A percentile compares a stretch with the other conserved stretches of the same genome.
Conservation (phyloP, 2,329 filamentous ascomycete species). For the Aspergillus sp. region DNA sequence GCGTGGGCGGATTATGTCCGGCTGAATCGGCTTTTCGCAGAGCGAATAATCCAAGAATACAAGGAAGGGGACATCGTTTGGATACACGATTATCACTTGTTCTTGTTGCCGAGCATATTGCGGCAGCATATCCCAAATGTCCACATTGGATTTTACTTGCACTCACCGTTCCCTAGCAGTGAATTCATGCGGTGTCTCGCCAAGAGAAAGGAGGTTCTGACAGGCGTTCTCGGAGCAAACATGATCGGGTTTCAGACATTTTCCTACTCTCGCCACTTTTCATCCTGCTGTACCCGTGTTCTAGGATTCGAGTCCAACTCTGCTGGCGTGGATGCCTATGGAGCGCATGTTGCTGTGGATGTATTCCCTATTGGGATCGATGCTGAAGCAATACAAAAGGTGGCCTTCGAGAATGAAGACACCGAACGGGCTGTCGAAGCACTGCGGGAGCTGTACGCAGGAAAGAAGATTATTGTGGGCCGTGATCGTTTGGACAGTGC, state of each 20-base stretch:
- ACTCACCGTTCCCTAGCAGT: slow-evolving; percentile 93
- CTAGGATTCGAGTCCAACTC: slow-evolving; percentile 87
- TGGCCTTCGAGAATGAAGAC: slow-evolving; percentile 72
- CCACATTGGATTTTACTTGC: slow-evolving; percentile 93
- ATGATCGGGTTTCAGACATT: slow-evolving; percentile 95
- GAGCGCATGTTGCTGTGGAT: slow-evolving; percentile 84
- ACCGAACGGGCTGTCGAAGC: slow-evolving; percentile 73
- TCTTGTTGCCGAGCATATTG: slow-evolving; percentile 85
- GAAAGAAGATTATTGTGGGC: slow-evolving; percentile 93
- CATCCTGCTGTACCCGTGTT: slow-evolving; percentile 89
- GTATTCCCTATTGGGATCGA: slow-evolving; percentile 96
- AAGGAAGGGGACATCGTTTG: slow-evolving; percentile 90
- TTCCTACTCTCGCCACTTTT: slow-evolving; percentile 92
- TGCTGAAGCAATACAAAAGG: slow-evolving; percentile 73
- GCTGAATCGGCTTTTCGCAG: slow-evolving; percentile 90
- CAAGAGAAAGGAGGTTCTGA: slow-evolving; percentile 84
- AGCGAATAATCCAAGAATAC: slow-evolving; percentile 85
- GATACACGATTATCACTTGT: slow-evolving; percentile 92
- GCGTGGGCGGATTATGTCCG: slow-evolving; percentile 93
- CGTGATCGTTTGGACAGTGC: slow-evolving; percentile 93
- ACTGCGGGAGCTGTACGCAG: slow-evolving; percentile 77
- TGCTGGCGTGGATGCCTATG: slow-evolving; percentile 85
- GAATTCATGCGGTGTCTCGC: slow-evolving; percentile 91
- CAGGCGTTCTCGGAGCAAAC: slow-evolving; percentile 87
- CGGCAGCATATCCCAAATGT: slow-evolving; percentile 84